Conservation (phyloP, 2,329 filamentous ascomycete genomes). For the Diaporthe sp. region DNA sequence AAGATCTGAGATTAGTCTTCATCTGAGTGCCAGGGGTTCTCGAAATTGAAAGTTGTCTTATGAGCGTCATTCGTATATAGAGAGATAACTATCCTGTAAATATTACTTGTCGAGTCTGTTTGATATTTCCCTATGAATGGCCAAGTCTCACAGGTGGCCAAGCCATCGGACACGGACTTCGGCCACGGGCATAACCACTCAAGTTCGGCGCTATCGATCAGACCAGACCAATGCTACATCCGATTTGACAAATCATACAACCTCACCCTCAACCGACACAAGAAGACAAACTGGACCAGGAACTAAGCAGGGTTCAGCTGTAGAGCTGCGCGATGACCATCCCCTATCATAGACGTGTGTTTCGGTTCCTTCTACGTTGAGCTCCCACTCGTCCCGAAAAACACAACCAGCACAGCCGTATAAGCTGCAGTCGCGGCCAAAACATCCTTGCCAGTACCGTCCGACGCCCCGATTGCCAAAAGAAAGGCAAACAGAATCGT, state of each 20-base stretch:
- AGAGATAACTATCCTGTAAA: too few species aligned
- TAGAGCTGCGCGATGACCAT: neutral
- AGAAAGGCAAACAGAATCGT: neutral
- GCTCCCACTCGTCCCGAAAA: neutral
- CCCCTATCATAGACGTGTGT: too few species aligned
- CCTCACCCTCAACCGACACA: neutral
- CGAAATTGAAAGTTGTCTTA: too few species aligned
- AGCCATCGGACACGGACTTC: neutral
- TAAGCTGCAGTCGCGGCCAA: neutral
- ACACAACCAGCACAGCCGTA: constrained; percentile 11
- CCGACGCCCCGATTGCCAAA: neutral
- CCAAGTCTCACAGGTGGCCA: neutral
- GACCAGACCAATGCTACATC: neutral
- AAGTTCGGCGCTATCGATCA: neutral
- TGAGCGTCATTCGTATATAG: too few species aligned
- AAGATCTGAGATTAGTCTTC: too few species aligned
- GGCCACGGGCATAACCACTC: neutral
- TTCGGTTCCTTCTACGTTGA: neutral
- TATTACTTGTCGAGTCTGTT: too few species aligned
- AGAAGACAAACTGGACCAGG: neutral
- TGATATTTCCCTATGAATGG: neutral
- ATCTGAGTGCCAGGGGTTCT: too few species aligned
- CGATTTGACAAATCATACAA: too few species aligned
- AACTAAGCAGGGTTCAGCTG: too few species aligned
- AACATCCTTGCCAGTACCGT: neutral